A percentile compares a stretch with the other conserved stretches of the same genome.
Evolutionary conservation across 1,284 basidiomycete species (phyloP).

Genomic region (Microstroma glucosiphilum): DNA sequence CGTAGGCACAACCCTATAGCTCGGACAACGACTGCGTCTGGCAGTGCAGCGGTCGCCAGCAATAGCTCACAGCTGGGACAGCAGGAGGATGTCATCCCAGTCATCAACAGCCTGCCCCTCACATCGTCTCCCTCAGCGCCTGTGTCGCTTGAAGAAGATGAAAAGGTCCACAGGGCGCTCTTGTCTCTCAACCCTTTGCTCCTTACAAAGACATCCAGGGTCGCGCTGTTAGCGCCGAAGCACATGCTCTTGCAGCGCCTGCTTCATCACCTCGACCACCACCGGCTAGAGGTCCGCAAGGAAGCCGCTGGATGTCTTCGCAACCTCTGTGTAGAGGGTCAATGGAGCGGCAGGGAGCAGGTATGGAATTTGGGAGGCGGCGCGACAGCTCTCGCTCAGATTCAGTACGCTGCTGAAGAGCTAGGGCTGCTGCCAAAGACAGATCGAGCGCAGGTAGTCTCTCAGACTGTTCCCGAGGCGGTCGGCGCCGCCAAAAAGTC

Average conservation of each 20-base stretch:
- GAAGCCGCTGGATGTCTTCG: slow-evolving; percentile 47
- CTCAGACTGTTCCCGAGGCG: neutral
- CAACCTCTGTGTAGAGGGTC: slow-evolving; percentile 44
- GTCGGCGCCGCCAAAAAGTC: slow-evolving; percentile 24
- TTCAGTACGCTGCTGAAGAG: slow-evolving; percentile 6
- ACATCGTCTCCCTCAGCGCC: slow-evolving; percentile 15
- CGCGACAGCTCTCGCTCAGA: slow-evolving; percentile 5
- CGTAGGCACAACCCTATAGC: neutral
- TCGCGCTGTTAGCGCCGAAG: slow-evolving; percentile 25
- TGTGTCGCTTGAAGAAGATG: slow-evolving; percentile 17
- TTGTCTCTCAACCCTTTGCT: slow-evolving; percentile 39
- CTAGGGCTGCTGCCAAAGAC: slow-evolving; percentile 2
- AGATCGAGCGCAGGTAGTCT: neutral
- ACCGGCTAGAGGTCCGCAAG: slow-evolving; percentile 35
- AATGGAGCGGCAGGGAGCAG: slow-evolving; percentile 4
- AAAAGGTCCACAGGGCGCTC: slow-evolving; percentile 43
- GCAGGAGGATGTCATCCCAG: slow-evolving; percentile 29
- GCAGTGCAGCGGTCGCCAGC: neutral
- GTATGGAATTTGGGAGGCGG: slow-evolving; percentile 26
- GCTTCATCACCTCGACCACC: slow-evolving; percentile 29
- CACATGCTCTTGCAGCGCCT: slow-evolving; percentile 34
- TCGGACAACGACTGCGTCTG: neutral
- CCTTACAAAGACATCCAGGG: slow-evolving; percentile 21
- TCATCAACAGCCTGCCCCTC: slow-evolving; percentile 33
- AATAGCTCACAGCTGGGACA: neutral